Percentiles rank a stretch among this genome's conserved stretches.
phyloP scores from a whole-genome alignment of 2,329 filamentous ascomycete species.

The Cladophialophora immunda region DNA sequence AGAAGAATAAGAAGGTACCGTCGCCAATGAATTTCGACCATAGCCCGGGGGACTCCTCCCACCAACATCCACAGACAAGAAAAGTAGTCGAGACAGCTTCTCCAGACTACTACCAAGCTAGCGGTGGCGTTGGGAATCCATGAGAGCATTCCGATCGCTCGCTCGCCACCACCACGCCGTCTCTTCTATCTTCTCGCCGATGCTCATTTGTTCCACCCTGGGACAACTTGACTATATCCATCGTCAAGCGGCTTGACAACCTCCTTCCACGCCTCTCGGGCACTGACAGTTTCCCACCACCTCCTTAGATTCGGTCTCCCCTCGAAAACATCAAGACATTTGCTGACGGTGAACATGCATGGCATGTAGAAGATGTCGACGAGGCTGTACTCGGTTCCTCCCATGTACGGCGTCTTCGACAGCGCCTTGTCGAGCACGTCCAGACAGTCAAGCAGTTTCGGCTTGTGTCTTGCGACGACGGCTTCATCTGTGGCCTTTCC shows the following conservation, averaged over 20 bases:
- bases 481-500: conserved; percentile 4
- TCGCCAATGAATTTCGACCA: no score
- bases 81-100: no score
- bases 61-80: no score
- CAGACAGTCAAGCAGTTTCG: conserved; percentile 10
- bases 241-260: conserved; percentile 18
- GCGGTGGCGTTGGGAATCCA: no score
- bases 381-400: conserved; percentile 15
- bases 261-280: conserved; percentile 18
- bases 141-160: no score
- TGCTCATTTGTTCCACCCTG: conserved; percentile 9
- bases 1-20: no score
- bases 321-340: conserved; percentile 12
- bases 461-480: conserved; percentile 11
- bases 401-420: conserved; percentile 12
- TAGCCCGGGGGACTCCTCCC: no score
- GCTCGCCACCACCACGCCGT: no score
- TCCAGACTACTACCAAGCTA: no score
- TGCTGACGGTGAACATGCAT: neutral
- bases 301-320: conserved; percentile 4
- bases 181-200: no score
- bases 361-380: conserved; percentile 24
- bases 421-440: conserved; percentile 20
- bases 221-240: neutral
- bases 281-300: conserved; percentile 20